Conservation (phyloP, 2,329 filamentous ascomycete species). For the Magnaporthales sp. region DNA sequence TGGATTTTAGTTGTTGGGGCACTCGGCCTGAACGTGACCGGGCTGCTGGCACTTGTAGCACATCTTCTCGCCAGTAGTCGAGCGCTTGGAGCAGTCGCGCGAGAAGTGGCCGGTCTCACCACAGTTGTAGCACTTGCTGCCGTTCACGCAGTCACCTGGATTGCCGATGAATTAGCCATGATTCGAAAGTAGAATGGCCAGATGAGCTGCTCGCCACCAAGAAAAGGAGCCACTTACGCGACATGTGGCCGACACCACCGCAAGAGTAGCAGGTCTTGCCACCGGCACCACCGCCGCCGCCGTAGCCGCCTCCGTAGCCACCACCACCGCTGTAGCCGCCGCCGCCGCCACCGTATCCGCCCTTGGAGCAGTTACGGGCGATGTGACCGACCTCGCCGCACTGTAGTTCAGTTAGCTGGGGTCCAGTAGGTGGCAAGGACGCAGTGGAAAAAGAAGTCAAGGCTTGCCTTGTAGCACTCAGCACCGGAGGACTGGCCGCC, state of each 20-base stretch:
- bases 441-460: background rate
- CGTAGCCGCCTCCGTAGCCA: conserved; percentile 35
- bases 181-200: background rate
- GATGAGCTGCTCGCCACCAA: background rate
- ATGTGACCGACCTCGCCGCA: conserved; percentile 96
- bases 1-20: conserved; percentile 63
- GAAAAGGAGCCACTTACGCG: conserved; percentile 44
- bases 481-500: conserved; percentile 40
- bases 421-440: background rate
- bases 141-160: conserved; percentile 87
- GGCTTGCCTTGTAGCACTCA: conserved; percentile 78
- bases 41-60: conserved; percentile 91
- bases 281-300: conserved; percentile 36
- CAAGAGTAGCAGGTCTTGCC: conserved; percentile 94
- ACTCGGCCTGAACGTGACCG: conserved; percentile 89
- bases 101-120: conserved; percentile 89
- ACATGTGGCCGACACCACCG: conserved; percentile 95
- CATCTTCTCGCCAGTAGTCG: conserved; percentile 78
- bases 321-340: conserved; percentile 37
- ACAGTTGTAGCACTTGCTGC: conserved; percentile 99
- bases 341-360: conserved; percentile 40
- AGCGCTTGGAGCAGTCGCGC: conserved; percentile 92
- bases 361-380: conserved; percentile 78
- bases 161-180: background rate
- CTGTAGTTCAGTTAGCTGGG: conserved; percentile 25